These are phyloP conservation scores for Trichoderma sp. DNA, from an alignment of 2,329 filamentous ascomycete species.

Conservation along the genomic window DNA sequence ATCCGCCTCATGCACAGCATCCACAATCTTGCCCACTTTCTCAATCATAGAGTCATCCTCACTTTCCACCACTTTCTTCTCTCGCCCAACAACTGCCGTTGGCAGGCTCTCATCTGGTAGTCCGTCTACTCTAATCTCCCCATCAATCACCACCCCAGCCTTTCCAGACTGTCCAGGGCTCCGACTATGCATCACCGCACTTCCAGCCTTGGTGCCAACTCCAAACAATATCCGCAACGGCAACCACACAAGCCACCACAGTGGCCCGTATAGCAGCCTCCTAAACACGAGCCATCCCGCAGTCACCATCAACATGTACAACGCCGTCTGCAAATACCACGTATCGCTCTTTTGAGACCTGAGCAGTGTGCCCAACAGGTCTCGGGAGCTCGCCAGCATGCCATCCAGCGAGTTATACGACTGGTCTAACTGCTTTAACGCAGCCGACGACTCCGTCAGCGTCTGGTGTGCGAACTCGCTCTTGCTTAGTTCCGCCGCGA, in stretches of 20 bases:
- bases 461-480: constrained; percentile 90
- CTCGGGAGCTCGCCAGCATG: constrained; percentile 70
- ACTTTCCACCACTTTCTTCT: constrained; percentile 24
- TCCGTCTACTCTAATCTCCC: constrained; percentile 34
- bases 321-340: constrained; percentile 91
- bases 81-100: constrained; percentile 47
- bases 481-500: constrained; percentile 78
- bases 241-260: constrained; percentile 85
- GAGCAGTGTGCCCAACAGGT: constrained; percentile 74
- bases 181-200: constrained; percentile 41
- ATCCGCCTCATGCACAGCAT: constrained; percentile 40
- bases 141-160: constrained; percentile 29
- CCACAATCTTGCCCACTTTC: constrained; percentile 55
- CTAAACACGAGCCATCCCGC: constrained; percentile 84
- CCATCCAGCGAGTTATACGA: constrained; percentile 77
- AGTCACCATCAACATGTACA: constrained; percentile 77
- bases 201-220: constrained; percentile 54
- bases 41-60: constrained; percentile 47
- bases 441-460: constrained; percentile 77
- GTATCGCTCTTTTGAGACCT: constrained; percentile 93
- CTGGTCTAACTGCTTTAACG: constrained; percentile 76
- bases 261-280: constrained; percentile 79
- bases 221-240: constrained; percentile 70
- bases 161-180: constrained; percentile 27
- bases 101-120: constrained; percentile 45